These are phyloP conservation scores for Isabelozyma pseudorhagii DNA, from an alignment of 805 yeast genomes.

Conservation along the genomic window DNA sequence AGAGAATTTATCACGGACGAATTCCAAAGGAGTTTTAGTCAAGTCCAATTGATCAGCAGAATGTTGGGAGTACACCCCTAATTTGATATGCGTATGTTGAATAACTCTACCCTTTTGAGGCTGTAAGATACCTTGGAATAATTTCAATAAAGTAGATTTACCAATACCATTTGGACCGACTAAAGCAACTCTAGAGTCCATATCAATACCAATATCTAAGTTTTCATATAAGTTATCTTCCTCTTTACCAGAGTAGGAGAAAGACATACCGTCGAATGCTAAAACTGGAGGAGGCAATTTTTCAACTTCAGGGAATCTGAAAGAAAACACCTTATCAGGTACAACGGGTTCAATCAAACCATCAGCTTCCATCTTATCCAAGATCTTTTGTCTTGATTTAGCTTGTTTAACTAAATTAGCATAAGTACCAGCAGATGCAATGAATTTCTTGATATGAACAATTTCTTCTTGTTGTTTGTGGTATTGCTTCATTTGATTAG, in stretches of 20 bases:
- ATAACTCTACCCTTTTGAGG: conserved; percentile 95
- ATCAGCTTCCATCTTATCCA: conserved; percentile 99
- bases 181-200: conserved; percentile 97
- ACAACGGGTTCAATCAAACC: conserved; percentile 92
- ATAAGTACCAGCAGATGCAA: conserved; percentile 99
- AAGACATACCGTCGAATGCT: conserved; percentile 92
- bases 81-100: conserved; percentile 94
- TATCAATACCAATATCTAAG: conserved; percentile 96
- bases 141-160: conserved; percentile 90
- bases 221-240: conserved; percentile 88
- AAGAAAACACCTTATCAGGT: conserved; percentile 89
- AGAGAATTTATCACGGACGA: conserved; percentile 92
- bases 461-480: conserved; percentile 98
- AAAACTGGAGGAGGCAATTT: conserved; percentile 98
- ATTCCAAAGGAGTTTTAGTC: conserved; percentile 92
- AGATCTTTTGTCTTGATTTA: conserved; percentile 97
- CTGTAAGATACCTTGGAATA: conserved; percentile 91
- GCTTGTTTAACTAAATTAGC: conserved; percentile 98
- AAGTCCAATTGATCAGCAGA: conserved; percentile 97
- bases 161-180: conserved; percentile 99
- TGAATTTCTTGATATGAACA: conserved; percentile 95
- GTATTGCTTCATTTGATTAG: conserved; percentile 97
- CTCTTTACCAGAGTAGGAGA: conserved; percentile 78
- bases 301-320: conserved; percentile 92
- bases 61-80: conserved; percentile 99